Evolutionary conservation across 331 rosid genomes (phyloP).

Genomic region (Cydonia oblonga): DNA sequence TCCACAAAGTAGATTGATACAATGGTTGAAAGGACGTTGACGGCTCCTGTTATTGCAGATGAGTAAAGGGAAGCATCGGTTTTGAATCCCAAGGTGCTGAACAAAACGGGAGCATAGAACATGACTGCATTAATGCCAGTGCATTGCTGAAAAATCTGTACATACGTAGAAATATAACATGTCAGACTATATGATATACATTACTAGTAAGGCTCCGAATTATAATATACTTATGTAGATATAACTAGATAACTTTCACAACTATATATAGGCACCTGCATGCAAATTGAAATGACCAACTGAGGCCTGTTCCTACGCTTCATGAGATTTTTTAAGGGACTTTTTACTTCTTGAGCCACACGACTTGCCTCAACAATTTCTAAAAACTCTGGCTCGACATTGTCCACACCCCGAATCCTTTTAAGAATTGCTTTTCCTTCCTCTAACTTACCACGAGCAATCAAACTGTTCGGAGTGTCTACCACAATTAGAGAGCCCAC

Average conservation of each 20-base stretch:
- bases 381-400: constrained; percentile 41
- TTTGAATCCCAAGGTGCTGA: constrained; percentile 45
- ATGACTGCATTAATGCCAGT: constrained; percentile 69
- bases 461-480: constrained; percentile 69
- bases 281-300: constrained; percentile 29
- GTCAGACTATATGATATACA: neutral
- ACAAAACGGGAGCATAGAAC: constrained; percentile 66
- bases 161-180: neutral
- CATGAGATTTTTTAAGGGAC: constrained; percentile 42
- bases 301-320: constrained; percentile 48
- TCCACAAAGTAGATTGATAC: constrained; percentile 50
- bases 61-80: constrained; percentile 57
- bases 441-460: constrained; percentile 40
- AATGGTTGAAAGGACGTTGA: constrained; percentile 46
- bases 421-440: constrained; percentile 44
- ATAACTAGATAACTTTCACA: neutral
- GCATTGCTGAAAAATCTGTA: constrained; percentile 60
- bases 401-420: constrained; percentile 48
- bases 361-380: constrained; percentile 60
- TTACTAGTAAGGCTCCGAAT: neutral
- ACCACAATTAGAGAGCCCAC: constrained; percentile 35
- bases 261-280: constrained; percentile 26
- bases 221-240: no score
- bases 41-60: constrained; percentile 54
- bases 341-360: constrained; percentile 34